Conservation (phyloP, 345 rosid species). For the Excoecaria agallocha region DNA sequence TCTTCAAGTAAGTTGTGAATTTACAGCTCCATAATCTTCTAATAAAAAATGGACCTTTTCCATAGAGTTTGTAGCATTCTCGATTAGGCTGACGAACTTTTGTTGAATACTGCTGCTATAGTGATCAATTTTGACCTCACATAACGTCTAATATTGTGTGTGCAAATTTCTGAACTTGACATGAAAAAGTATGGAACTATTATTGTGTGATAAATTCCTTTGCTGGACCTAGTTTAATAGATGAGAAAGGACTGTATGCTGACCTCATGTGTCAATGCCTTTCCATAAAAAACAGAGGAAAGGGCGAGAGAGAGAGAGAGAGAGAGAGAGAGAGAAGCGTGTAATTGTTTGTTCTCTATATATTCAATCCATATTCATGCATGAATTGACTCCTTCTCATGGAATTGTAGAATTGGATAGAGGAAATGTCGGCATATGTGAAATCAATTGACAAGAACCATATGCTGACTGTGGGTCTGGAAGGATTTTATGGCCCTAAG, state of each 20-base stretch:
- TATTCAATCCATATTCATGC: not conserved
- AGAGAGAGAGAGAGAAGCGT: too few relatives aligned
- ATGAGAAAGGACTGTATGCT: not conserved
- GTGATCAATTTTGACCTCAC: not conserved
- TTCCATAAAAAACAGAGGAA: not conserved
- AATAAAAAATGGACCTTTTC: not conserved
- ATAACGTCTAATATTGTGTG: not conserved
- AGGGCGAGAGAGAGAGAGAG: not conserved
- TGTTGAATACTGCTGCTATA: not conserved
- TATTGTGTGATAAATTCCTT: not conserved
- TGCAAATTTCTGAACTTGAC: not conserved
- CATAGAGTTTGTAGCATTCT: not conserved
- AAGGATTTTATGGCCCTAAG: slow-evolving; percentile 92
- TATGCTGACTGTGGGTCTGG: slow-evolving; percentile 83
- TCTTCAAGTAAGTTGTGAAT: slow-evolving; percentile 65
- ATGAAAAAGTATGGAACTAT: not conserved
- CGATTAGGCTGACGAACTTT: not conserved
- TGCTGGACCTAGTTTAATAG: not conserved
- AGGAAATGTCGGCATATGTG: slow-evolving; percentile 77
- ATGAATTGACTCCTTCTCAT: slow-evolving; percentile 7
- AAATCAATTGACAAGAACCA: slow-evolving; percentile 88
- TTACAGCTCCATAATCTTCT: not conserved
- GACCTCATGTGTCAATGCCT: not conserved
- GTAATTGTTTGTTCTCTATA: not conserved
- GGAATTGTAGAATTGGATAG: slow-evolving; percentile 72